Conservation (phyloP, 257 asterid genomes). For the Forsythia viridissima region DNA sequence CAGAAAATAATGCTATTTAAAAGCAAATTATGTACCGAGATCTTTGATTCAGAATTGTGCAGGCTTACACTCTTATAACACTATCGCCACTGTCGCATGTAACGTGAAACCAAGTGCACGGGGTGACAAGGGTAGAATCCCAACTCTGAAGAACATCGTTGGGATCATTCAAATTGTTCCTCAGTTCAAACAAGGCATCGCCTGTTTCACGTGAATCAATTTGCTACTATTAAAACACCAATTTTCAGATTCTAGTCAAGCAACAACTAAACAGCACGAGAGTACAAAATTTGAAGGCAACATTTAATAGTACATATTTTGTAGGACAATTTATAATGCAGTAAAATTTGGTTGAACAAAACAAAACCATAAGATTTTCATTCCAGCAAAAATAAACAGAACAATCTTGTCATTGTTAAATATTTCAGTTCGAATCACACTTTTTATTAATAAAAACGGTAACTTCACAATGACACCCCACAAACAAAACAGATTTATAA, state of each 20-base stretch:
- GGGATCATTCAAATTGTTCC: conserved; percentile 78
- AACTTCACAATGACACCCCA: no score
- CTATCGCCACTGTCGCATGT: conserved; percentile 74
- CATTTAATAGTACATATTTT: no score
- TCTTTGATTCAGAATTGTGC: background rate
- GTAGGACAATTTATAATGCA: no score
- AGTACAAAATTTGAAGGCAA: no score
- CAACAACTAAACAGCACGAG: background rate
- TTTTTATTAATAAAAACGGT: no score
- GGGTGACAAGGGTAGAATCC: conserved; percentile 95
- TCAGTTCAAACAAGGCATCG: conserved; percentile 82
- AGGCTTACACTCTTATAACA: conserved; percentile 85
- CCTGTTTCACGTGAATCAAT: conserved; percentile 47
- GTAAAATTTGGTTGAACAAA: no score
- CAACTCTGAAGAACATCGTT: conserved; percentile 89
- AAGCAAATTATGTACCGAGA: conserved; percentile 16
- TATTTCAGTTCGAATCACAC: no score
- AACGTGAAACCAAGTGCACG: conserved; percentile 94
- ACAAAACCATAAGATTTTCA: no score
- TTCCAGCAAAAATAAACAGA: no score
- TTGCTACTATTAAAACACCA: background rate
- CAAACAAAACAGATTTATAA: no score
- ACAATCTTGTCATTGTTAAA: no score
- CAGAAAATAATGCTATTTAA: background rate
- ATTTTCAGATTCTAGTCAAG: background rate